Evolutionary conservation across 495 filamentous ascomycete genomes (phyloP).

Genomic region (Penicillium chermesinum): DNA sequence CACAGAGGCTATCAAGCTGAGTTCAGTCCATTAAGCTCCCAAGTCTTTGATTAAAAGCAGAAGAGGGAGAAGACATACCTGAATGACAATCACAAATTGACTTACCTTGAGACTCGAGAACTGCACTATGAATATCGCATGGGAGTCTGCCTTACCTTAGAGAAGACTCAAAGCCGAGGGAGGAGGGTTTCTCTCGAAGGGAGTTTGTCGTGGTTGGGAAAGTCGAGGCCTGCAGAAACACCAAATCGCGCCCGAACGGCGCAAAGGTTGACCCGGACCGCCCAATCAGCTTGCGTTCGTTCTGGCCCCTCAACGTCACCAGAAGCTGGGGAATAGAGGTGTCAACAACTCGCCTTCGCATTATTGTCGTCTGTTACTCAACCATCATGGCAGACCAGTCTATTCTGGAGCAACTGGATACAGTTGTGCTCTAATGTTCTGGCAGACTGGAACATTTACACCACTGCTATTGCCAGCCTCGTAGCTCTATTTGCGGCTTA

Average conservation of each 20-base stretch:
- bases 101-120: background rate
- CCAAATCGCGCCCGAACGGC: slow-evolving; percentile 18
- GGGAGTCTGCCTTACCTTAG: background rate
- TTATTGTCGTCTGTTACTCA: background rate
- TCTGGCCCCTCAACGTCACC: slow-evolving; percentile 24
- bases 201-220: slow-evolving; percentile 17
- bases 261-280: slow-evolving; percentile 21
- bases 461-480: slow-evolving; percentile 54
- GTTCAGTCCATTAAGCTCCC: slow-evolving; percentile 2
- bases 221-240: slow-evolving; percentile 10
- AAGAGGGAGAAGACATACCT: background rate
- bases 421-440: slow-evolving; percentile 61
- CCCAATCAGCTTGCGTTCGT: slow-evolving; percentile 2
- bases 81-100: background rate
- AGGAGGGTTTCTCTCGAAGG: background rate
- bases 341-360: background rate
- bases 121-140: background rate
- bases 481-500: slow-evolving; percentile 61
- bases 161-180: background rate
- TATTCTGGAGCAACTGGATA: slow-evolving; percentile 59
- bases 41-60: background rate
- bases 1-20: background rate
- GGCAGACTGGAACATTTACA: slow-evolving; percentile 74
- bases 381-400: slow-evolving; percentile 46
- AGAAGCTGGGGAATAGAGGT: slow-evolving; percentile 1